These are phyloP conservation scores for Rhododendron simsii DNA, from an alignment of 148 eudicot species.

Conservation along the genomic window DNA sequence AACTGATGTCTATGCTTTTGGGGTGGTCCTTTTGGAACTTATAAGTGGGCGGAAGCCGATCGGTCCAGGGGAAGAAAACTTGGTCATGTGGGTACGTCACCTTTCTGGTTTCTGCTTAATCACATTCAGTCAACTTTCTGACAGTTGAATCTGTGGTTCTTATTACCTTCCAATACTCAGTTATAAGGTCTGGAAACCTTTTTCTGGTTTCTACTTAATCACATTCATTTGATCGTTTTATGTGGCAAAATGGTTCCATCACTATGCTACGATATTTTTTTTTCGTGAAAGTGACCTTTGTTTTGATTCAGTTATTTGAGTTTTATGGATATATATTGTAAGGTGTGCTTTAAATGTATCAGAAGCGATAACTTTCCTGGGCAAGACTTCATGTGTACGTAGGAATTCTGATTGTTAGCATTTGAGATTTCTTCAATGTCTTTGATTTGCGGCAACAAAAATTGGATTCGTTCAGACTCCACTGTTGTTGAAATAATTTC, in stretches of 20 bases:
- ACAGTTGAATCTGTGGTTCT: background rate
- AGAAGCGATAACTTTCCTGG: background rate
- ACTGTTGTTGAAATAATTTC: background rate
- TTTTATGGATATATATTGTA: background rate
- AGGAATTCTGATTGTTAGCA: background rate
- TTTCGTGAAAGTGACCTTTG: background rate
- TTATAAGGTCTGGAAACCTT: background rate
- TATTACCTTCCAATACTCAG: background rate
- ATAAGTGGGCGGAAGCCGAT: conserved; percentile 87
- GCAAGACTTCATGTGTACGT: background rate
- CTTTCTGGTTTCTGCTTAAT: conserved; percentile 7
- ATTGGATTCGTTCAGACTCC: too few relatives aligned
- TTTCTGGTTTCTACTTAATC: background rate
- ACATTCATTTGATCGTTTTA: background rate
- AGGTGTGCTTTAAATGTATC: background rate
- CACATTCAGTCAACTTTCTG: background rate
- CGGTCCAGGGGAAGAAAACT: conserved; percentile 85
- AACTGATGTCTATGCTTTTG: conserved; percentile 93
- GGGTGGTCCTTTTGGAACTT: conserved; percentile 84
- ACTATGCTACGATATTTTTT: background rate
- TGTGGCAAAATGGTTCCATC: background rate
- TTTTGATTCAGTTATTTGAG: background rate
- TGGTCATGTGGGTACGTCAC: conserved; percentile 83
- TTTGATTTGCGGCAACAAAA: too few relatives aligned
- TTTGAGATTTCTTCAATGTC: background rate